These are phyloP conservation scores for Pseudocercospora vitis DNA, from an alignment of 2,329 filamentous ascomycete genomes.

Conservation along the genomic window DNA sequence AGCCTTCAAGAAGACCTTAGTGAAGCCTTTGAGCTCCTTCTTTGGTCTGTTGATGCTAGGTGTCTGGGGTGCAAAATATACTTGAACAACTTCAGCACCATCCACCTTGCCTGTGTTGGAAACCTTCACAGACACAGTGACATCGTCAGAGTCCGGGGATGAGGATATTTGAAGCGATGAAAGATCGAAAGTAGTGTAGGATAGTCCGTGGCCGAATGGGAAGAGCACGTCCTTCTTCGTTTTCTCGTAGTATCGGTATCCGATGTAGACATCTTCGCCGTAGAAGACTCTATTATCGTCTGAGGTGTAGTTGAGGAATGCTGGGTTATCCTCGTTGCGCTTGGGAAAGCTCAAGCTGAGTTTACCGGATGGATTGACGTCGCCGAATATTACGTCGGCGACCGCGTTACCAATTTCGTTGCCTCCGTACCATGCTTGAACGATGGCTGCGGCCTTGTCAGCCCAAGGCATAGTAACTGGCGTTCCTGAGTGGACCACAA, in stretches of 20 bases:
- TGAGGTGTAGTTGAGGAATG: slow-evolving; percentile 71
- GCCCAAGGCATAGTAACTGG: slow-evolving; percentile 73
- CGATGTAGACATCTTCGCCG: slow-evolving; percentile 71
- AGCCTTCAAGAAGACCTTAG: slow-evolving; percentile 60
- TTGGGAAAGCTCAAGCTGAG: slow-evolving; percentile 70
- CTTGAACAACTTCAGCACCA: slow-evolving; percentile 66
- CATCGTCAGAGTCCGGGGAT: slow-evolving; percentile 48
- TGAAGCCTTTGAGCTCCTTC: slow-evolving; percentile 70
- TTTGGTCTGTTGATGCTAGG: slow-evolving; percentile 64
- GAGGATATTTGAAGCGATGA: slow-evolving; percentile 55
- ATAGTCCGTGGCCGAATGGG: slow-evolving; percentile 75
- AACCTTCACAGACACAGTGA: slow-evolving; percentile 53
- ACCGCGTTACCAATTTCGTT: slow-evolving; percentile 82
- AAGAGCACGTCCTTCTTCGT: slow-evolving; percentile 62
- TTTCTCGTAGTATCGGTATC: slow-evolving; percentile 71
- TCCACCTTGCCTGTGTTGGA: slow-evolving; percentile 58
- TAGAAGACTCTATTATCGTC: slow-evolving; percentile 69
- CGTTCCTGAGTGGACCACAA: slow-evolving; percentile 76
- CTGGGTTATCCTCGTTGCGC: slow-evolving; percentile 54
- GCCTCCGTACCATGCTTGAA: slow-evolving; percentile 83
- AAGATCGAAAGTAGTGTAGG: slow-evolving; percentile 72
- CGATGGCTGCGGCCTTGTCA: slow-evolving; percentile 61
- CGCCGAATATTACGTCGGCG: slow-evolving; percentile 73
- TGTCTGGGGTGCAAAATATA: slow-evolving; percentile 65
- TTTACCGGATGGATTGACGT: slow-evolving; percentile 72